Evolutionary conservation across 257 asterid genomes (phyloP), one percentile per base, ranked within the genome.

Genomic region (Lycium ferocissimum): DNA sequence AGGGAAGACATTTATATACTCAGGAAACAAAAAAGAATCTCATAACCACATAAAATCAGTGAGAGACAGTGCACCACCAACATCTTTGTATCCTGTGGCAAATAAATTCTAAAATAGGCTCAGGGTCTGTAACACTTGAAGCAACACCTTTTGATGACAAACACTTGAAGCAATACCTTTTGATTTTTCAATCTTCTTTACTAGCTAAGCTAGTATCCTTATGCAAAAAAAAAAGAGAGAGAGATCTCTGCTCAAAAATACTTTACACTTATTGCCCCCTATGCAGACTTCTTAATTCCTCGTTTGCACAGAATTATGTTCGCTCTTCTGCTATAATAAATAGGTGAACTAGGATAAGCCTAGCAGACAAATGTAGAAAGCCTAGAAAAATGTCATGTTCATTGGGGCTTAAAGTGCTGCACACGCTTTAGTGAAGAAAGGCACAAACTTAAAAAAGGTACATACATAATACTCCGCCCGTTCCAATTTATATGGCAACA

Each of bases 31-130:
- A 7, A 43, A 43, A 43, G 79, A 40, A 45, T 71, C 51, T 43
- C 57, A 71, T 40, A 35, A 66, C 75, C 75, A 35, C 75, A 40
- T 40, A 45, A 9, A 71, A 71, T 71, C 35, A 71, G 80, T 18
- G 79, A 72, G 57, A 71, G 79, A 38, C 14, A 18, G 56, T 18
- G 57, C 80, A 72, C 80, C 37, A 9, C 80, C 26, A 43, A 72
- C 57, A 43, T 72, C 18, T 8, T 72, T 72, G 80, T 57, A 72
- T 72, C 80, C 80, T 72, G 80, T 43, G 80, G 57, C 57, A 72
- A 22, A 43, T 37, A 72, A 43, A 72, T 72, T 45, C 79, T 43
- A 72, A 18, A 71, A 72, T 5, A 43, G 79, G 56, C 37, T 72
- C 80, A 9, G 57, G 80, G 57, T 43, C 12, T 43, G 26, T 72